These are phyloP conservation scores for Astraeus odoratus DNA, from an alignment of 768 basidiomycete species.

Conservation along the genomic window DNA sequence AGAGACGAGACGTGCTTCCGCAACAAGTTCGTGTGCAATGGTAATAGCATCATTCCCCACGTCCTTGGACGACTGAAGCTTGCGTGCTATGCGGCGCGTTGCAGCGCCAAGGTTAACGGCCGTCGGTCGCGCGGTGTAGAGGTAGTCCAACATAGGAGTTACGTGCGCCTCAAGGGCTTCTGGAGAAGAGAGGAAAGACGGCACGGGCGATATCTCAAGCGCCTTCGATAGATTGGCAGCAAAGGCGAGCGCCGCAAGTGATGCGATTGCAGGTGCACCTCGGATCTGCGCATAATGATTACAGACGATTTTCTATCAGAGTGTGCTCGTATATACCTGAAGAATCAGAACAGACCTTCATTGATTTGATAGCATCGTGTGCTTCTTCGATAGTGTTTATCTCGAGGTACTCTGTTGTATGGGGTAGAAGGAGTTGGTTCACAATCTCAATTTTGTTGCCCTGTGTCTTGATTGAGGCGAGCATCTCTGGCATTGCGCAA, in stretches of 20 bases:
- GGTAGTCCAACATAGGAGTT: conserved; percentile 53
- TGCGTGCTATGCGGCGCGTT: conserved; percentile 57
- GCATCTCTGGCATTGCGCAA: conserved; percentile 15
- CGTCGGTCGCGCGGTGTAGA: conserved; percentile 88
- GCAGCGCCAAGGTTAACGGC: conserved; percentile 93
- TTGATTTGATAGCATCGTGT: conserved; percentile 89
- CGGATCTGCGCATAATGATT: no score
- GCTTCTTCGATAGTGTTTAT: conserved; percentile 77
- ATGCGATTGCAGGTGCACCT: conserved; percentile 93
- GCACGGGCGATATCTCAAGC: conserved; percentile 37
- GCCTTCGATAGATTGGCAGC: conserved; percentile 55
- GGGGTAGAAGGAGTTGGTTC: conserved; percentile 84
- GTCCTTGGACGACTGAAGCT: conserved; percentile 33
- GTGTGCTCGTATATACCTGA: not conserved
- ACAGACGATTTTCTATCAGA: not conserved
- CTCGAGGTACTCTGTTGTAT: conserved; percentile 56
- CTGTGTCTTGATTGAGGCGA: conserved; percentile 37
- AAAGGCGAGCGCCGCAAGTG: conserved; percentile 79
- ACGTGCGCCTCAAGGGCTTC: conserved; percentile 49
- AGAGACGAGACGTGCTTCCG: conserved; percentile 68
- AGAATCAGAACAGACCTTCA: conserved; percentile 81
- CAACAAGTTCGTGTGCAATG: conserved; percentile 53
- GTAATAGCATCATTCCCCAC: conserved; percentile 37
- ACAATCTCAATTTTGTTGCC: conserved; percentile 71
- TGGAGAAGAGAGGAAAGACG: conserved; percentile 50